Evolutionary conservation across 2,329 filamentous ascomycete species (phyloP).

Genomic region (Beauveria brongniartii): DNA sequence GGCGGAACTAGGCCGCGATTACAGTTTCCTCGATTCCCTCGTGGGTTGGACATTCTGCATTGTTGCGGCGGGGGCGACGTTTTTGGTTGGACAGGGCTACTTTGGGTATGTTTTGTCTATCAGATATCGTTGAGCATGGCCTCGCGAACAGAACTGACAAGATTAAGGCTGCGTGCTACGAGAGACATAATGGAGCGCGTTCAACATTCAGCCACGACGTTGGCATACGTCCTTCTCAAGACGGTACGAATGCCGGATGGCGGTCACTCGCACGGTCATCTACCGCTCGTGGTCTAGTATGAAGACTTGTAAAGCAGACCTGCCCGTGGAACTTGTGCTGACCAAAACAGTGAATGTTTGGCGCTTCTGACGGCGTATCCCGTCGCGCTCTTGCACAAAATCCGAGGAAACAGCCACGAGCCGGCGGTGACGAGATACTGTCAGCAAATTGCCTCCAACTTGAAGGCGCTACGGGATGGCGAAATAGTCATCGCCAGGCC

Average conservation of each 20-base stretch:
- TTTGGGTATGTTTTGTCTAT: constrained; percentile 12
- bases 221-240: constrained; percentile 19
- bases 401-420: constrained; percentile 19
- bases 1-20: background rate
- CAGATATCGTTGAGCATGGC: background rate
- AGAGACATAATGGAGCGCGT: constrained; percentile 19
- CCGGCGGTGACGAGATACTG: constrained; percentile 19
- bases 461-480: constrained; percentile 15
- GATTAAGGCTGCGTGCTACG: constrained; percentile 13
- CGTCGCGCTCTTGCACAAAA: constrained; percentile 19
- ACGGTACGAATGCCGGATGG: constrained; percentile 3
- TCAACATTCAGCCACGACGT: constrained; percentile 13
- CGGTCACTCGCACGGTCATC: constrained; percentile 1
- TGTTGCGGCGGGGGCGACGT: constrained; percentile 5
- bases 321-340: background rate
- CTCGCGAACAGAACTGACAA: background rate
- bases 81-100: constrained; percentile 18
- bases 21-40: background rate
- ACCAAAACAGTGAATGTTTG: constrained; percentile 19
- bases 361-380: constrained; percentile 20
- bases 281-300: constrained; percentile 19
- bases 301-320: background rate
- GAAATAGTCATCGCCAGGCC: background rate
- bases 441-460: constrained; percentile 12
- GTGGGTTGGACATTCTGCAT: constrained; percentile 13